Base-by-base conservation (phyloP, 495 filamentous ascomycete genomes). In the Xylaria bambusicola region DNA sequence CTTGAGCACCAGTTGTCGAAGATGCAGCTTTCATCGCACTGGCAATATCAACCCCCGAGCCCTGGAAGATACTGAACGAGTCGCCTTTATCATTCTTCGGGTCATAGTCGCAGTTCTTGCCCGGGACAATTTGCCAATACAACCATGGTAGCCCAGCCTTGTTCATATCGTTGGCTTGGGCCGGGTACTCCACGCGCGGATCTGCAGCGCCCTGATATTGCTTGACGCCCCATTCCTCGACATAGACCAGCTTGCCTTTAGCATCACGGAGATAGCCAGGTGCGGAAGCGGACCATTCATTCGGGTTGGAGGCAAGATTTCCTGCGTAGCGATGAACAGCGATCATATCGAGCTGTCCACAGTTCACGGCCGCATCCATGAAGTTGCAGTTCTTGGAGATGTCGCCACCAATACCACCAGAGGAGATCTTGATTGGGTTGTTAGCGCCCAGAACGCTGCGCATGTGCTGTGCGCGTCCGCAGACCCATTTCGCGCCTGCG, bases 401-500 rank as follows among this genome's bases (percentile, higher is more conserved):
- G 45, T 71, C 69, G 7, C 69, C 66, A 7, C 69, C 66, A 27
- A 71, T 54, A 10, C 66, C 64, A 10, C 67, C 66, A 18, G 67
- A 64, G 10, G 67, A 65, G 42, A 71, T 59, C 47, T 64, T 68
- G 52, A 68, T 63, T 26, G 62, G 54, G 56, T 56, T 67, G 29
- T 51, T 42, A 1, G 53, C 55, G 10, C 66, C 66, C 1, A 69
- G 48, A 3, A 50, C 33, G 7, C 24, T 29, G 8, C 64, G 63
- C 49, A 73, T 65, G 6, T 66, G 61, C 27, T 50, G 50, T 10
- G 71, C 71, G 2, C 67, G 61, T 1, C 62, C 64, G 64, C 71
- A 73, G 12, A 75, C 52, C 74, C 74, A 76, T 48, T 64, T 62
- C 23, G 56, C 58, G 23, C 58, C 61, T 58, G 71, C 70, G 56